Conservation (phyloP, 2,329 filamentous ascomycete species). For the Zymoseptoria tritici region DNA sequence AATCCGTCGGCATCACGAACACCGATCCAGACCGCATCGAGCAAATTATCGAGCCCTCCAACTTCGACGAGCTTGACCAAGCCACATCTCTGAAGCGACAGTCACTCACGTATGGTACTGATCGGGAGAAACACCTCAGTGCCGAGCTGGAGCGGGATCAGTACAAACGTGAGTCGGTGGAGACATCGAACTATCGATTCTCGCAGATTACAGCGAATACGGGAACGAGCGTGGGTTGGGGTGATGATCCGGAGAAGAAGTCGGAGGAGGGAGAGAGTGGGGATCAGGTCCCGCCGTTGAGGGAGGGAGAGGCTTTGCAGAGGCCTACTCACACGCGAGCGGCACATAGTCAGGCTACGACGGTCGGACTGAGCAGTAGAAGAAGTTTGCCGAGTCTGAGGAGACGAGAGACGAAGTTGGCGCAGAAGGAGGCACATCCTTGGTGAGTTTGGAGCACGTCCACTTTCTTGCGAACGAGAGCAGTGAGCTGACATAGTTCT, state of each 20-base stretch:
- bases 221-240: not conserved
- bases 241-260: not conserved
- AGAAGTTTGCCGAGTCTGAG: conserved; percentile 19
- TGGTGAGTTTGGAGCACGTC: conserved; percentile 6
- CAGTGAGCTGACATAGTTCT: not conserved
- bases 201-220: not conserved
- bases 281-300: not conserved
- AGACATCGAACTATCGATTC: not conserved
- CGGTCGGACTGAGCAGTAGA: not conserved
- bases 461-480: not conserved
- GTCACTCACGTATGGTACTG: not conserved
- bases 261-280: not conserved
- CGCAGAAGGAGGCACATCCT: conserved; percentile 23
- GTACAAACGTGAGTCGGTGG: not conserved
- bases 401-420: conserved; percentile 21
- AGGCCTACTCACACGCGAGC: not conserved
- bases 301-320: not conserved
- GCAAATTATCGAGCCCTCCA: not conserved
- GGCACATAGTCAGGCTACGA: not conserved
- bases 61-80: not conserved
- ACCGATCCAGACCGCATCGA: not conserved
- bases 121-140: not conserved
- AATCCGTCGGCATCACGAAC: not conserved
- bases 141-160: not conserved
- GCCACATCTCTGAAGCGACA: not conserved